Evolutionary conservation across 176 grass and related monocot genomes (phyloP), one percentile per base, ranked within the genome.

Genomic region (Guadua angustifolia): DNA sequence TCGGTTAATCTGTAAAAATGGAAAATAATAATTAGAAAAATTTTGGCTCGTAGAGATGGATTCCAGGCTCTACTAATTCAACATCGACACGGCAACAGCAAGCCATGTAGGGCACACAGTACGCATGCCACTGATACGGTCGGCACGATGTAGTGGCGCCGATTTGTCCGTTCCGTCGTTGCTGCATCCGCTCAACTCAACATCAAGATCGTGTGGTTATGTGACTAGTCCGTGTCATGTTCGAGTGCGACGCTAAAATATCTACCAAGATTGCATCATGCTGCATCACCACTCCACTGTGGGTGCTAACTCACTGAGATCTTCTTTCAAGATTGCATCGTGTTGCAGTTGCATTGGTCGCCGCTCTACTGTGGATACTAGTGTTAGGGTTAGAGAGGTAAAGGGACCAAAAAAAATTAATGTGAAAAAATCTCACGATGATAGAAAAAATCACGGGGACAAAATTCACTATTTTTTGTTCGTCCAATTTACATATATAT

Each of bases 161-260:
- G 21, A 22, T 29, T 1, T 11, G 55, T 17, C 16, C 49, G 16
- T 46, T 71, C 21, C 68, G 15, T 46, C 42, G 2, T 46, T 12
- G 68, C 68, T 40, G 42, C 68, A 11, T 22, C 32, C 9, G 29
- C 29, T 29, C 62, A n/a, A 17, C 36, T 36, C 21, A 13, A 7
- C 53, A n/a, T 25, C 19, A 55, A 59, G 53, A 39, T 2, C 21
- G 16, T 59, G 21, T 7, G 55, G 74, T 25, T 39, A 14, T 9
- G 12, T 43, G 55, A 55, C 4, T 18, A 56, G 50, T 56, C 29
- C 4, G 18, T 10, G n/a, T 56, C 29, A 8, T 56, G 29, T 7
- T n/a, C 4, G 58, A 78, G 8, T 78, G 58, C 16, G 58, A 64
- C 75, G 17, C 60, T 7, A n/a, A 66, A 79, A 66, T 50, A 66